These are phyloP conservation scores for Tuber calosporum DNA, from an alignment of 495 filamentous ascomycete species.

Conservation along the genomic window DNA sequence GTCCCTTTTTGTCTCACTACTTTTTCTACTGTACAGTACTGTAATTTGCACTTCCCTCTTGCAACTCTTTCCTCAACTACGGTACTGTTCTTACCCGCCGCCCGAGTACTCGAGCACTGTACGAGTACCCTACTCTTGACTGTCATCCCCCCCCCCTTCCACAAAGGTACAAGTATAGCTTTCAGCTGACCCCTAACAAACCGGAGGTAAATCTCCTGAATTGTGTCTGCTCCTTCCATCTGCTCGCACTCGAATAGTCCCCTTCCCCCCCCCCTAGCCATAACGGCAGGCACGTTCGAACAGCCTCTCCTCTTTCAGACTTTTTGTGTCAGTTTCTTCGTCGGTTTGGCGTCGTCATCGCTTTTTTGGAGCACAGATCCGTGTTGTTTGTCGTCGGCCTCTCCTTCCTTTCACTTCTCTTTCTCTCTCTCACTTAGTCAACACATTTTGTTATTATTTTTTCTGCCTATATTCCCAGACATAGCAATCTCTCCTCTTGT, in stretches of 20 bases:
- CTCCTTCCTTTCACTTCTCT: background rate
- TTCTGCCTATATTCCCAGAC: background rate
- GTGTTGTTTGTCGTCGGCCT: background rate
- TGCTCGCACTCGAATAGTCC: too few relatives aligned
- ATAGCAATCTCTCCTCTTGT: constrained; percentile 5
- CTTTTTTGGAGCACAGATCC: background rate
- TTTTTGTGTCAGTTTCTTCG: background rate
- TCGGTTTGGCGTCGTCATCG: constrained; percentile 2
- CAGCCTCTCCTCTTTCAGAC: background rate
- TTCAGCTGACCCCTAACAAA: background rate
- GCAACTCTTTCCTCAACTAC: background rate
- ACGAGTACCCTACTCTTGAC: background rate
- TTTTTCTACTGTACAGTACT: too few relatives aligned
- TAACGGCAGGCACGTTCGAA: background rate
- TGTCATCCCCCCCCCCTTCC: background rate
- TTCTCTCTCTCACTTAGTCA: background rate
- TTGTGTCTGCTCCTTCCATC: background rate
- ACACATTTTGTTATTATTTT: background rate
- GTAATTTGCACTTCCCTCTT: background rate
- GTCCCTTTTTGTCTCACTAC: background rate
- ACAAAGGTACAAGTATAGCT: background rate
- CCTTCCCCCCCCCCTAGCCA: background rate
- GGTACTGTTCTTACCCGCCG: background rate
- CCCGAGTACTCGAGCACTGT: background rate
- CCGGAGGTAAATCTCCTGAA: background rate